Base-by-base conservation (phyloP, 1,139 yeast genomes). In the Magnusiomyces tetraspermus region DNA sequence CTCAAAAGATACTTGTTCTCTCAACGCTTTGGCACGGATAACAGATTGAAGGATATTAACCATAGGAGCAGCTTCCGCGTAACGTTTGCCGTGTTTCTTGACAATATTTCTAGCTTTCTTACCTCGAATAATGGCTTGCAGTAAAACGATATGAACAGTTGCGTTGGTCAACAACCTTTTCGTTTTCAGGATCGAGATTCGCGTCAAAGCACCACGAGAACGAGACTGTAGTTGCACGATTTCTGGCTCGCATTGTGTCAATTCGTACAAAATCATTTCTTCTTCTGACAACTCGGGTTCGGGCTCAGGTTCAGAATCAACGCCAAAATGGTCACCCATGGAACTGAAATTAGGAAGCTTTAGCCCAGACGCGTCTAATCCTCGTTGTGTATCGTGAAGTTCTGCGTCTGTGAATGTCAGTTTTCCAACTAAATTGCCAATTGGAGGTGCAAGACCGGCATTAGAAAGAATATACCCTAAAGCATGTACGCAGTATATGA, bases 401-500 rank as follows among this genome's bases (percentile, higher is more conserved):
- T 88, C 96, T 15, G 78, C 83, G 17, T 80, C 82, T 1, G 79
- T 67, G 61, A 88, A 87, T 24, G 77, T 76, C 6, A 82, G 64
- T 55, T 74, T 71, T 1, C 87, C 92, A 8, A 83, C 85, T 53
- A 85, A 70, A 57, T 79, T 78, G 38, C 76, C 77, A 60, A 92
- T 78, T 10, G 74, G 70, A 0, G 94, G 90, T 22, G 83, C 82
- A 23, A 73, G 68, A 55, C 73, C 65, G 71, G 70, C 72, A 72
- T 71, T 63, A 67, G 79, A 79, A 60, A 83, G 75, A 70, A 81
- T 82, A 67, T 78, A 86, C 46, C 92, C 83, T 61, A 92, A 72
- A 1, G 97, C 96, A 70, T 92, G 97, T 44, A 92, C 72, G 62
- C 97, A 89, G 66, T 89, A 90, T 68, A 94, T 85, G 23, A 94